Conservation (phyloP, 441 rosid species). For the Croton setiger region DNA sequence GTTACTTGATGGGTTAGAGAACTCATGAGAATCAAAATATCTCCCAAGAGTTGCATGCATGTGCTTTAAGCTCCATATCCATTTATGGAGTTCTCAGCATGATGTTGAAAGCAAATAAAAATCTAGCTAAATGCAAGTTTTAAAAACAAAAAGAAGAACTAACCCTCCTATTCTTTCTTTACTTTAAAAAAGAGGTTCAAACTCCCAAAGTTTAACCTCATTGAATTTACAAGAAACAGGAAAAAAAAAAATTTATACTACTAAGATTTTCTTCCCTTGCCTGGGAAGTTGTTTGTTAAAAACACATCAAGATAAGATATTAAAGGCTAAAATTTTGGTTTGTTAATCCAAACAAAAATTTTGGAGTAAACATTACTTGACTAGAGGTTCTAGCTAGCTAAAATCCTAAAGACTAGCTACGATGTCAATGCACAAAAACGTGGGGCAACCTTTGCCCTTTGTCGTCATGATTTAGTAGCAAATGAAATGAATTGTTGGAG, state of each 20-base stretch:
- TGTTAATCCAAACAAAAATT: background rate
- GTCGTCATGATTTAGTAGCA: slow-evolving; percentile 26
- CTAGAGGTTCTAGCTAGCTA: slow-evolving; percentile 44
- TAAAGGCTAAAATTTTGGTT: background rate
- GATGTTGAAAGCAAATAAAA: slow-evolving; percentile 24
- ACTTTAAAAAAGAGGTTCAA: slow-evolving; percentile 33
- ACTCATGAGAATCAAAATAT: slow-evolving; percentile 85
- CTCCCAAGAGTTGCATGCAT: slow-evolving; percentile 77
- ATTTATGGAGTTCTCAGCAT: slow-evolving; percentile 46
- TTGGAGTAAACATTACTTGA: slow-evolving; percentile 29
- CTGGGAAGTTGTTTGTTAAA: slow-evolving; percentile 39
- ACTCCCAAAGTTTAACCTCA: slow-evolving; percentile 63
- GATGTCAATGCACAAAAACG: slow-evolving; percentile 42
- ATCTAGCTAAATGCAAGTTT: slow-evolving; percentile 36
- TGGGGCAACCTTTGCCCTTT: slow-evolving; percentile 27
- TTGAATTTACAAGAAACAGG: slow-evolving; percentile 40
- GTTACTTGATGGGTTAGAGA: slow-evolving; percentile 52
- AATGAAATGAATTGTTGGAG: slow-evolving; percentile 25
- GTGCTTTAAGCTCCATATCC: slow-evolving; percentile 75
- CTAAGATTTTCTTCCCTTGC: slow-evolving; percentile 43
- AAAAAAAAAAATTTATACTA: no score
- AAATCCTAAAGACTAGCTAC: slow-evolving; percentile 49
- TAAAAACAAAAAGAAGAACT: slow-evolving; percentile 24
- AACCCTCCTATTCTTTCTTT: slow-evolving; percentile 32
- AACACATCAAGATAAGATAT: slow-evolving; percentile 19